Conservation (phyloP, 1,284 basidiomycete genomes). For the Boletus hoseneyae region DNA sequence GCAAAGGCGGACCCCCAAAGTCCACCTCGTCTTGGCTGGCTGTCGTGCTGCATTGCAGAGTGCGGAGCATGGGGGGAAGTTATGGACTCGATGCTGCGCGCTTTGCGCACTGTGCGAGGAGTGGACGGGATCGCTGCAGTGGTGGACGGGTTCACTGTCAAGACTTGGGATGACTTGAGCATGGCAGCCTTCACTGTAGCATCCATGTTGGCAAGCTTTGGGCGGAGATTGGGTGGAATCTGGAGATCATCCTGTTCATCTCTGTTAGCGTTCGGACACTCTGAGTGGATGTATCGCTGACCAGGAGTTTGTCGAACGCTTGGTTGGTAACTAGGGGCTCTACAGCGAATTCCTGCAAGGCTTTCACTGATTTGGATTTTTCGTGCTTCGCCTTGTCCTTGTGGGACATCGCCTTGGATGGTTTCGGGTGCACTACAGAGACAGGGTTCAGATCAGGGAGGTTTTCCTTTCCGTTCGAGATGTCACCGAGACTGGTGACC, state of each 20-base stretch:
- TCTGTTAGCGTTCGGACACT: conserved; percentile 1
- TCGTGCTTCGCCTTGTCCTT: conserved; percentile 39
- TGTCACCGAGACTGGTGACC: conserved; percentile 52
- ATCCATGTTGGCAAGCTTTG: conserved; percentile 76
- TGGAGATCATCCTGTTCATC: conserved; percentile 72
- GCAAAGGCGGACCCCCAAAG: conserved; percentile 39
- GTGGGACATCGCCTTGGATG: conserved; percentile 28
- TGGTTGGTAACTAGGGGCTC: conserved; percentile 47
- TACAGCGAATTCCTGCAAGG: conserved; percentile 35
- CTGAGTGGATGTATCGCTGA: conserved; percentile 32
- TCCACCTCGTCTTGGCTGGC: conserved; percentile 41
- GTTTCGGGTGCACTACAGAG: conserved; percentile 19
- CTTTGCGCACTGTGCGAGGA: conserved; percentile 51
- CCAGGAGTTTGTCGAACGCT: conserved; percentile 72
- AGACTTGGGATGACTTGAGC: conserved; percentile 76
- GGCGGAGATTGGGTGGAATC: conserved; percentile 72
- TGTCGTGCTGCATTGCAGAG: conserved; percentile 36
- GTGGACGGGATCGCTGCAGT: conserved; percentile 29
- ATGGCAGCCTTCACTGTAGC: conserved; percentile 84
- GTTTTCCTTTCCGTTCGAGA: conserved; percentile 63
- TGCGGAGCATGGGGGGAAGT: conserved; percentile 47
- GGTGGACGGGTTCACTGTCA: conserved; percentile 45
- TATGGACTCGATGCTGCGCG: conserved; percentile 68
- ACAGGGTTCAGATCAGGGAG: conserved; percentile 35
- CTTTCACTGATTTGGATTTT: conserved; percentile 36